Evolutionary conservation across 495 filamentous ascomycete species (phyloP), one percentile per base, ranked within the genome.

Genomic region (Achaetomiella virescens): DNA sequence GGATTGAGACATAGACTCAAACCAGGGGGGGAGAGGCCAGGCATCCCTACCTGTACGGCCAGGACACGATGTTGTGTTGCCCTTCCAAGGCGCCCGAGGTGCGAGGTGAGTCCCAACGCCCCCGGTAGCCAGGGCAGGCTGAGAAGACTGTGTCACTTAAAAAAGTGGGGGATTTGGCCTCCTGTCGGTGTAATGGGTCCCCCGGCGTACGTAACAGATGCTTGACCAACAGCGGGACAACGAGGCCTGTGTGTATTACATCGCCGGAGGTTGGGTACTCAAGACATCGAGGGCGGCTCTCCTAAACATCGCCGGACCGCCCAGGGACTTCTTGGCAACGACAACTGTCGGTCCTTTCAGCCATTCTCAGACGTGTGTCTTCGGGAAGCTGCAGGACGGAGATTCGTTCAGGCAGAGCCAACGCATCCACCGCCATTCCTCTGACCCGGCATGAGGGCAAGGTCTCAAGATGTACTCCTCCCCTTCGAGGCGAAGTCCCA

Each of bases 91-190:
- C 41, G 29, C 41, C 38, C 41, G 29, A 46, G 51, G 18, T n/a
- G 21, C 1, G 9, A 38, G 31, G 20, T 6, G 27, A 36, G 17
- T 18, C 43, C 29, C 40, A 10, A 10, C 11, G 11, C 40, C 17
- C 27, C 33, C 31, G 31, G 6, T 11, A 33, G 6, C 9, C 41
- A 9, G 11, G 37, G 25, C n/a, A 24, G 17, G 10, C n/a, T 22
- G 52, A 29, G 24, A 21, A 36, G 29, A 24, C 31, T 4, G 52
- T 55, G 35, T 41, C n/a, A 55, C 52, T 43, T n/a, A 48, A 37
- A 6, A 3, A 52, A 10, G 52, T 35, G 44, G 43, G 52, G 52
- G 44, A 41, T 48, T 55, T 55, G 48, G 2, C 4, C 24, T 41
- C 22, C 48, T 25, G 50, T 52, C 37, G 15, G 9, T 29, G 7